Percentiles rank a stretch among this genome's conserved stretches.
phyloP scores from a whole-genome alignment of 352 stramenopile species.

The Phytophthora melonis region DNA sequence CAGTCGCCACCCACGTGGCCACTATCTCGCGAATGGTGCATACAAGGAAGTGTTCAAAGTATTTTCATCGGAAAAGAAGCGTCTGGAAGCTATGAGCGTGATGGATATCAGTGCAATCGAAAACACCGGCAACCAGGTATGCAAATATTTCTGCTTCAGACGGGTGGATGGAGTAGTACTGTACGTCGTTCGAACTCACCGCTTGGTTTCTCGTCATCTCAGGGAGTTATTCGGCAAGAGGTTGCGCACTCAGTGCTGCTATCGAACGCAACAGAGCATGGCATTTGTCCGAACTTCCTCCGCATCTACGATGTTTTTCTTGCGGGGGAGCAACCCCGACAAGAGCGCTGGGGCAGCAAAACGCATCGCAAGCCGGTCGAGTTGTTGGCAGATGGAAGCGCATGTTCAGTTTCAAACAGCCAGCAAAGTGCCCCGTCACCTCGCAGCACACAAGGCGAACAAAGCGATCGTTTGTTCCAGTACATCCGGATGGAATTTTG shows the following conservation, averaged over 20 bases:
- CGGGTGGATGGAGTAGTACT: neutral
- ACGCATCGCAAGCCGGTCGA: constrained; percentile 74
- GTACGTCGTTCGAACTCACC: constrained; percentile 4
- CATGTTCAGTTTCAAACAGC: constrained; percentile 8
- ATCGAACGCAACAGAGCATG: constrained; percentile 85
- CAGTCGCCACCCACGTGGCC: constrained; percentile 60
- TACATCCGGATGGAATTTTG: constrained; percentile 99
- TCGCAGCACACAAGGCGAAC: neutral
- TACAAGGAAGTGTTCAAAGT: constrained; percentile 94
- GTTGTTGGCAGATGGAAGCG: constrained; percentile 43
- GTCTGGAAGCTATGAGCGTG: constrained; percentile 83
- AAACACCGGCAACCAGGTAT: constrained; percentile 88
- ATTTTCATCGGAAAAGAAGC: constrained; percentile 61
- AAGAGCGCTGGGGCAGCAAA: constrained; percentile 68
- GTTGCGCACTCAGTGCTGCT: constrained; percentile 95
- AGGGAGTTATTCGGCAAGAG: constrained; percentile 93
- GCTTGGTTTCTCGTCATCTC: constrained; percentile 1
- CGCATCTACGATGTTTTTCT: constrained; percentile 93
- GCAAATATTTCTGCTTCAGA: neutral
- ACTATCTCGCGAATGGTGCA: constrained; percentile 83
- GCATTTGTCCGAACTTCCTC: constrained; percentile 96
- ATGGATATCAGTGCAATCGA: constrained; percentile 95
- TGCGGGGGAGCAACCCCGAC: constrained; percentile 64
- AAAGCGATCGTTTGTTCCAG: constrained; percentile 78
- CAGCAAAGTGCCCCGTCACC: constrained; percentile 5